Evolutionary conservation across 345 rosid species (phyloP).

Genomic region (Physaria fendleri): DNA sequence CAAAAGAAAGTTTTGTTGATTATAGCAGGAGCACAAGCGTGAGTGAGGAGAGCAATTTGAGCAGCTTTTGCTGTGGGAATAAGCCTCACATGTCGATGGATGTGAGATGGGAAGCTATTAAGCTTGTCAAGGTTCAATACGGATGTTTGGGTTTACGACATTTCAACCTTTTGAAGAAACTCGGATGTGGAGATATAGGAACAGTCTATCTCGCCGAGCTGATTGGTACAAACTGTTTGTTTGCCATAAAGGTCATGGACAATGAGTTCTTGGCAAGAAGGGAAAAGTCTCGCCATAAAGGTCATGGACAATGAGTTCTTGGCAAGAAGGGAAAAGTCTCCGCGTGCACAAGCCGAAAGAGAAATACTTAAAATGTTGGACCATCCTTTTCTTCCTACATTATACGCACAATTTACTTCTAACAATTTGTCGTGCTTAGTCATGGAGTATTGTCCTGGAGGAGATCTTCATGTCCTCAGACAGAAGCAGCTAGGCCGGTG

Average conservation of each 20-base stretch:
- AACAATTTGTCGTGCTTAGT: conserved; percentile 88
- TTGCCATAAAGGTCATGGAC: conserved; percentile 98
- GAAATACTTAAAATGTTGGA: conserved; percentile 85
- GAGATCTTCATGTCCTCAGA: conserved; percentile 90
- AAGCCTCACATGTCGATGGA: conserved; percentile 98
- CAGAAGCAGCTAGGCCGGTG: conserved; percentile 82
- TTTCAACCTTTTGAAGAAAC: conserved; percentile 88
- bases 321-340: conserved; percentile 84
- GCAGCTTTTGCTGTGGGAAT: conserved; percentile 81
- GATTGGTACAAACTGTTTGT: conserved; percentile 65
- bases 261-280: conserved; percentile 84
- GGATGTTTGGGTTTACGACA: conserved; percentile 65
- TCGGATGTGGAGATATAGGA: conserved; percentile 97
- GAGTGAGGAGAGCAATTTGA: conserved; percentile 83
- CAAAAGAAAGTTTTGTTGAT: conserved; percentile 82
- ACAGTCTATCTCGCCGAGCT: conserved; percentile 94
- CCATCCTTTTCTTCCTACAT: conserved; percentile 96
- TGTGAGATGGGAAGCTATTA: conserved; percentile 81
- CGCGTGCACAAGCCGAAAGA: conserved; percentile 89
- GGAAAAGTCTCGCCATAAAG: conserved; percentile 93
- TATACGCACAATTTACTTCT: conserved; percentile 77
- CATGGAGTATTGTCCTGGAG: conserved; percentile 98
- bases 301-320: conserved; percentile 96
- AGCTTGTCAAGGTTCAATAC: conserved; percentile 45
- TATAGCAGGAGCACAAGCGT: conserved; percentile 89